These are phyloP conservation scores for Leccinum subgranulosum DNA, from an alignment of 768 basidiomycete species.

Conservation along the genomic window DNA sequence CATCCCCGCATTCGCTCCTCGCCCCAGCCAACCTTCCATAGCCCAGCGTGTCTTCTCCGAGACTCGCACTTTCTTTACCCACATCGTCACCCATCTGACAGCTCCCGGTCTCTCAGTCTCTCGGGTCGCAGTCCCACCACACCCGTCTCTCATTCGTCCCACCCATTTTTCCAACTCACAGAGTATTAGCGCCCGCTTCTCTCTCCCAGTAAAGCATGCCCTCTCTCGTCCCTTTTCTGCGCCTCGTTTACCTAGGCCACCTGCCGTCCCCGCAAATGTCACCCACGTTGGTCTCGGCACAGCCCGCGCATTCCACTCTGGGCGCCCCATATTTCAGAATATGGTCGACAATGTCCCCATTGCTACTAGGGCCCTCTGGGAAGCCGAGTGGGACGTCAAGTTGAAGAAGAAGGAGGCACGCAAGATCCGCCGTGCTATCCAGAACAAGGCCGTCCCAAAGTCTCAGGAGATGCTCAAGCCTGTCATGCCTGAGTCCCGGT, in stretches of 20 bases:
- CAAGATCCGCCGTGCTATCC: slow-evolving; percentile 21
- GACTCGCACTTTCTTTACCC: background rate
- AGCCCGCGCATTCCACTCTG: slow-evolving; percentile 71
- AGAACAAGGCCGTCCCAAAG: slow-evolving; percentile 18
- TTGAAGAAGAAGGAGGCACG: slow-evolving; percentile 41
- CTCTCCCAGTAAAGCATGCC: slow-evolving; percentile 51
- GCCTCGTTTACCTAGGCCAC: slow-evolving; percentile 58
- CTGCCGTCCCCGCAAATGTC: slow-evolving; percentile 45
- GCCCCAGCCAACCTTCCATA: slow-evolving; percentile 21
- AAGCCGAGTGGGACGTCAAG: slow-evolving; percentile 67
- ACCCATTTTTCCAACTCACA: slow-evolving; percentile 22
- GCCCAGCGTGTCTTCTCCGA: slow-evolving; percentile 48
- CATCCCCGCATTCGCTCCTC: slow-evolving; percentile 37
- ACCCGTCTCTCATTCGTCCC: slow-evolving; percentile 11
- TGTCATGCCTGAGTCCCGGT: slow-evolving; percentile 1
- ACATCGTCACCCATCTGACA: slow-evolving; percentile 47
- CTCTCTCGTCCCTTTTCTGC: slow-evolving; percentile 44
- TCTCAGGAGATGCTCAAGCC: slow-evolving; percentile 29
- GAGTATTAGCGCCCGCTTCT: slow-evolving; percentile 54
- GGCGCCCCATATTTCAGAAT: slow-evolving; percentile 75
- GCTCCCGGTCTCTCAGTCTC: slow-evolving; percentile 47
- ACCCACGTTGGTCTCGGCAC: slow-evolving; percentile 73
- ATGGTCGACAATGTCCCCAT: slow-evolving; percentile 78
- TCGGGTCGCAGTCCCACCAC: slow-evolving; percentile 12
- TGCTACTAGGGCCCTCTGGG: slow-evolving; percentile 68